phyloP scores from a whole-genome alignment of 352 stramenopile genomes.

The Globisporangium polare region DNA sequence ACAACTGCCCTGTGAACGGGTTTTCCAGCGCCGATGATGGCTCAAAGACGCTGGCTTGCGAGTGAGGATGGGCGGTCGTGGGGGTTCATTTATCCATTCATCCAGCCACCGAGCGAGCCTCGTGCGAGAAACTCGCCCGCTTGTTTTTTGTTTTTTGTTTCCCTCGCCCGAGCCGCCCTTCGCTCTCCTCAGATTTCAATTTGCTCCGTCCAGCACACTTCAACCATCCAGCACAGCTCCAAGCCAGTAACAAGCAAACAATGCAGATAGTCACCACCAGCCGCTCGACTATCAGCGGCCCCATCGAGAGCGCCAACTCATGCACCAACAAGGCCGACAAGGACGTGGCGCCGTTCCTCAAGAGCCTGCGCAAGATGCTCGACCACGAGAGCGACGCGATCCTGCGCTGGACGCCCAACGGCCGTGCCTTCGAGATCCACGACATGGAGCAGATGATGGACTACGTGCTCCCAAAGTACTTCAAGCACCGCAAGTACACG shows the following conservation, averaged over 20 bases:
- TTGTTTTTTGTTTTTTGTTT: too few relatives aligned
- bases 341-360: slow-evolving; percentile 64
- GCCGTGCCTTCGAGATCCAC: slow-evolving; percentile 66
- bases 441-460: slow-evolving; percentile 81
- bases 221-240: not conserved
- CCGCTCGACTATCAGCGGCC: not conserved
- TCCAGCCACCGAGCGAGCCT: not conserved
- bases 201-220: slow-evolving; percentile 4
- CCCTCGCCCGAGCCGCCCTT: not conserved
- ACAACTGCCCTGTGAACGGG: not conserved
- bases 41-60: not conserved
- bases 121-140: not conserved
- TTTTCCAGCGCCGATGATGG: not conserved
- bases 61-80: not conserved
- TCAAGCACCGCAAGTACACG: slow-evolving; percentile 94
- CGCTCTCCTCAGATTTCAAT: slow-evolving; percentile 11
- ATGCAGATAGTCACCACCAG: slow-evolving; percentile 13
- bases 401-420: slow-evolving; percentile 61
- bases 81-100: not conserved
- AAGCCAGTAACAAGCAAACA: not conserved
- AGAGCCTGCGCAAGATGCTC: slow-evolving; percentile 62
- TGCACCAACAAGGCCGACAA: slow-evolving; percentile 18
- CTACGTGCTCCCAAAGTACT: slow-evolving; percentile 90
- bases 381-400: slow-evolving; percentile 48
- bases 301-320: not conserved